phyloP scores from a whole-genome alignment of 441 rosid species.

The Pelargonium fulgidum region DNA sequence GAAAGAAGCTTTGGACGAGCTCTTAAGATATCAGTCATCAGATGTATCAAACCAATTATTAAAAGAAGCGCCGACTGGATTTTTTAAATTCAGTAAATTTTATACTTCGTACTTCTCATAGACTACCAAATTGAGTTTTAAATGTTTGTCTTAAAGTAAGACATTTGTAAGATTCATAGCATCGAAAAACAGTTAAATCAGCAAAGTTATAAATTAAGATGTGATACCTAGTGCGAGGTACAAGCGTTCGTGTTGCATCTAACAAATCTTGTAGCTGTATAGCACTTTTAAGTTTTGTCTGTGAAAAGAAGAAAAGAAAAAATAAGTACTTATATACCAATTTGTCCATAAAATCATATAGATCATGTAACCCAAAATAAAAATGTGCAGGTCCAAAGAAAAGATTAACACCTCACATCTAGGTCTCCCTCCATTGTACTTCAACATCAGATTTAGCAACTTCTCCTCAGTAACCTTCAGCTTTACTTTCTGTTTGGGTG shows the following conservation, averaged over 20 bases:
- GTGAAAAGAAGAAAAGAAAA: constrained; percentile 21
- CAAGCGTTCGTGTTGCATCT: constrained; percentile 95
- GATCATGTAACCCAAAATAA: constrained; percentile 3
- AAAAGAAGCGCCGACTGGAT: too few relatives aligned
- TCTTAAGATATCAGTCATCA: too few relatives aligned
- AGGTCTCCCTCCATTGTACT: constrained; percentile 97
- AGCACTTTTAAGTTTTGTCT: constrained; percentile 99
- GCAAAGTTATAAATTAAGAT: not conserved
- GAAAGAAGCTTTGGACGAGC: too few relatives aligned
- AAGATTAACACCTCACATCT: constrained; percentile 72
- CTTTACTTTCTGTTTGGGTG: constrained; percentile 99
- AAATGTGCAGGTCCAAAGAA: constrained; percentile 2
- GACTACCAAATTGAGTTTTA: too few relatives aligned
- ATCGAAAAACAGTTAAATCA: too few relatives aligned
- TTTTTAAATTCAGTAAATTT: too few relatives aligned
- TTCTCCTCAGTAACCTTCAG: constrained; percentile 98
- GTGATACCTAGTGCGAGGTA: constrained; percentile 87
- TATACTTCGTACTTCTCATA: too few relatives aligned
- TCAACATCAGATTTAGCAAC: constrained; percentile 84
- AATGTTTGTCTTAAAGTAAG: too few relatives aligned
- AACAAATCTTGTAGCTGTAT: constrained; percentile 96
- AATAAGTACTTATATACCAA: not conserved
- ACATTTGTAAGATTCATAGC: too few relatives aligned
- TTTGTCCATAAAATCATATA: not conserved
- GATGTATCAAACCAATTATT: too few relatives aligned